Base-by-base conservation (phyloP, 2,329 filamentous ascomycete genomes). In the Ilyonectria mors-panacis region DNA sequence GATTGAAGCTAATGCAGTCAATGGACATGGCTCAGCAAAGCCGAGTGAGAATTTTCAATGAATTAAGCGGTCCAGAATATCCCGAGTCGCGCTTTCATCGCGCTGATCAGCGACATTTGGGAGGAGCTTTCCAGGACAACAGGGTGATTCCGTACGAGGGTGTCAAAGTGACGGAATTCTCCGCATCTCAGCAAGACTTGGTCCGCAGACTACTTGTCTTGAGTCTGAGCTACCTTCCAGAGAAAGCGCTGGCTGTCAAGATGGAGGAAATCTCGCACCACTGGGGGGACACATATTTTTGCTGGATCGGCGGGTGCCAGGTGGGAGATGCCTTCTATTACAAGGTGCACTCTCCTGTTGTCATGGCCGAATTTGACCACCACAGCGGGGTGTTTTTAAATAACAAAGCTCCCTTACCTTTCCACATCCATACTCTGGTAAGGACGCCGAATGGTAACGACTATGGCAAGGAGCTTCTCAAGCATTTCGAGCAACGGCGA, bases 61-160 rank as follows among this genome's bases (percentile, higher is more conserved):
- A 83, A 1, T 83, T 93, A 79, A 83, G 85, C n/a, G 91, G 93
- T 10, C 68, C 86, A 85, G 84, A 81, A 0, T 93, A 93, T 90
- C 87, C 86, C 12, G 78, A 81, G 9, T 89, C 89, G 26, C 85
- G 92, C 21, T 94, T 91, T 91, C 94, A 94, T 77, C 89, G 89
- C 69, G 92, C 93, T 74, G 93, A 94, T 78, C 91, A 94, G 81
- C 86, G 92, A 19, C 92, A 94, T 73, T 78, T 94, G 9, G 92
- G 92, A 76, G 92, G 92, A 48, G 93, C 93, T 1, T 93, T 92
- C 79, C 87, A 91, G 19, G 92, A 94, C 74, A 95, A 94, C 78
- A 86, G 92, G 10, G 80, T 92, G 21, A 89, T 94, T 0, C 92
- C 92, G 0, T 92, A 90, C 77, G 90, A 94, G 79, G 93, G 93